Percentiles rank a stretch among this genome's conserved stretches.
phyloP scores from a whole-genome alignment of 1,139 yeast species.

The Taiozyma sp. region DNA sequence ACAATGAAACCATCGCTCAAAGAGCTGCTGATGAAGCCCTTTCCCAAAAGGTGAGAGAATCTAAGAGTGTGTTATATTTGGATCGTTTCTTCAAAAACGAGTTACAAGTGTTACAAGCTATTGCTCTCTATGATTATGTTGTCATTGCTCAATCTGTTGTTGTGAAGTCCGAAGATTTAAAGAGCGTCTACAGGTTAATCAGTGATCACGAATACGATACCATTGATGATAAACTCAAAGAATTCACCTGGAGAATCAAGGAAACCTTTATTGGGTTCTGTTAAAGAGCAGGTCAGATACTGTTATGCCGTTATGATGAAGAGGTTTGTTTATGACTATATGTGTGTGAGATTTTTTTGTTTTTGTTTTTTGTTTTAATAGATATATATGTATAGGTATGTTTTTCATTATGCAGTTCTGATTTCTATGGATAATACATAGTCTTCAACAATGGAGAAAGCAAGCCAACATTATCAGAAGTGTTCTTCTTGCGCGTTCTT shows the following conservation, averaged over 20 bases:
- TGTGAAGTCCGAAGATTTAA: slow-evolving; percentile 11
- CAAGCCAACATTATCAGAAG: neutral
- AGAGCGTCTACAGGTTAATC: slow-evolving; percentile 15
- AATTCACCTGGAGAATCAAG: slow-evolving; percentile 21
- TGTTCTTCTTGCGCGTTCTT: neutral
- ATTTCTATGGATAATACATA: neutral
- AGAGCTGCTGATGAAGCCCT: slow-evolving; percentile 8
- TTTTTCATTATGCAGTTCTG: neutral
- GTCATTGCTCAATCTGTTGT: slow-evolving; percentile 14
- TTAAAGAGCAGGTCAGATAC: neutral
- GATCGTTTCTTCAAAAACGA: slow-evolving; percentile 22
- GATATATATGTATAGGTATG: neutral
- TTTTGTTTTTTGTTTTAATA: neutral
- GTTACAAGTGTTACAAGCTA: slow-evolving; percentile 24
- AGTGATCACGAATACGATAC: slow-evolving; percentile 12
- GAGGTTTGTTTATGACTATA: neutral
- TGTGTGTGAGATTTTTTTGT: neutral
- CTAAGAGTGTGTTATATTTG: slow-evolving; percentile 11
- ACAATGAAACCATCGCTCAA: slow-evolving; percentile 5
- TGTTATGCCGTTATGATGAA: neutral
- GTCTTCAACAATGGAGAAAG: neutral
- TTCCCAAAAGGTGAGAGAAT: slow-evolving; percentile 5
- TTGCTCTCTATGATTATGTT: slow-evolving; percentile 31
- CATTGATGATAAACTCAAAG: slow-evolving; percentile 12
- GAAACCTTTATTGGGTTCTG: slow-evolving; percentile 11